Evolutionary conservation across 805 yeast species (phyloP).

Genomic region (Candida insectorum): DNA sequence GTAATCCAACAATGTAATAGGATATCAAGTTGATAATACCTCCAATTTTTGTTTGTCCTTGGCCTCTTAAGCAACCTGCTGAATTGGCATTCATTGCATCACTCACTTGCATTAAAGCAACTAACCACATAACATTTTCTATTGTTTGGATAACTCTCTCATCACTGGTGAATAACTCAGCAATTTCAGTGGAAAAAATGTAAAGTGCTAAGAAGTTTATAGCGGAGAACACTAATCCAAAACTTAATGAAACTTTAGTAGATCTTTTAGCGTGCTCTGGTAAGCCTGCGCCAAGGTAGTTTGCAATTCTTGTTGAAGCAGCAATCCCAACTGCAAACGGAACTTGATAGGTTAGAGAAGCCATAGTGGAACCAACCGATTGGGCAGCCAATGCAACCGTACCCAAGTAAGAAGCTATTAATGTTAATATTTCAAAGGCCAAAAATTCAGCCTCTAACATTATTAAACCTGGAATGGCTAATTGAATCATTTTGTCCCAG

Average conservation of each 20-base stretch:
- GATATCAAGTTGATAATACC: constrained; percentile 55
- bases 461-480: constrained; percentile 54
- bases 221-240: constrained; percentile 33
- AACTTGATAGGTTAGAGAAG: constrained; percentile 49
- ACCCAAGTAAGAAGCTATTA: constrained; percentile 53
- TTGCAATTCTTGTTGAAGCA: constrained; percentile 55
- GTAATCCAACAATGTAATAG: constrained; percentile 62
- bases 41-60: constrained; percentile 67
- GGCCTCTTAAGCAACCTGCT: constrained; percentile 77
- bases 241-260: constrained; percentile 33
- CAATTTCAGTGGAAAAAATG: constrained; percentile 30
- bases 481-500: constrained; percentile 42
- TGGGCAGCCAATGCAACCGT: constrained; percentile 54
- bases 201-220: constrained; percentile 30
- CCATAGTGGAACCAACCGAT: constrained; percentile 45
- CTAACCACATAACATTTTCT: constrained; percentile 52
- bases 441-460: constrained; percentile 62
- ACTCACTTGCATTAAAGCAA: constrained; percentile 66
- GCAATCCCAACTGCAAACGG: constrained; percentile 61
- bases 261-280: constrained; percentile 32
- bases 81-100: constrained; percentile 70
- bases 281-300: constrained; percentile 49
- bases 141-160: constrained; percentile 52
- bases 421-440: constrained; percentile 55
- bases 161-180: constrained; percentile 56